Evolutionary conservation across 108 stramenopile species (phyloP).

Genomic region (Nannochloropsis salina): DNA sequence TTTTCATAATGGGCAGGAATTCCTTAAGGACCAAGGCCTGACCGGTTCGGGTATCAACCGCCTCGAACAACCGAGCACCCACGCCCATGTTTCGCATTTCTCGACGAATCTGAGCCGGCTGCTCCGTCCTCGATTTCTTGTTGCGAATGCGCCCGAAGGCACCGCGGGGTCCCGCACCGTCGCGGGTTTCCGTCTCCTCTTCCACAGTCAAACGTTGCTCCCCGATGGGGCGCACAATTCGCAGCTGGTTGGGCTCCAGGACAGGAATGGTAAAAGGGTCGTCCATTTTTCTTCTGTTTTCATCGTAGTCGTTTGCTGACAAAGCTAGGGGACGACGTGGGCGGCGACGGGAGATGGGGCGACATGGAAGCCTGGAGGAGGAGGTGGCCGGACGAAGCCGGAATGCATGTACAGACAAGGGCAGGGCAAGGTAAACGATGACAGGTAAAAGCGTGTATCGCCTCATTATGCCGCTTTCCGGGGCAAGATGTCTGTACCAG

Average conservation of each 20-base stretch:
- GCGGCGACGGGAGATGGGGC: neutral
- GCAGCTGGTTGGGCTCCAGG: neutral
- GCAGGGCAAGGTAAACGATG: too few relatives aligned
- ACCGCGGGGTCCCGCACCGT: neutral
- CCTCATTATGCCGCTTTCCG: too few relatives aligned
- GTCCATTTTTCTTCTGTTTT: neutral
- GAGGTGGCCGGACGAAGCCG: too few relatives aligned
- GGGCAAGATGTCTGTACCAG: too few relatives aligned
- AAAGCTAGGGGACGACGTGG: neutral
- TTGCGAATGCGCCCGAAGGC: neutral
- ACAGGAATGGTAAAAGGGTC: slow-evolving; percentile 1
- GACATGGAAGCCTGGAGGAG: too few relatives aligned
- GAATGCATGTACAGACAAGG: too few relatives aligned
- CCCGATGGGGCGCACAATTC: neutral
- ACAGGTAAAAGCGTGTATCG: too few relatives aligned
- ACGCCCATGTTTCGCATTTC: slow-evolving; percentile 13
- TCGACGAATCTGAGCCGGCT: neutral
- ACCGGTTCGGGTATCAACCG: neutral
- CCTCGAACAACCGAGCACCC: neutral
- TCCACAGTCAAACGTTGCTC: slow-evolving; percentile 3
- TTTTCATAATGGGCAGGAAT: neutral
- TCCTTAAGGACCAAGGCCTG: neutral
- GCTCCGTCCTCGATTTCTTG: neutral
- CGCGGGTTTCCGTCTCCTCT: neutral
- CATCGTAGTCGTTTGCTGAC: neutral